These are phyloP conservation scores for Acer yangbiense DNA, from an alignment of 345 rosid genomes.

Conservation along the genomic window DNA sequence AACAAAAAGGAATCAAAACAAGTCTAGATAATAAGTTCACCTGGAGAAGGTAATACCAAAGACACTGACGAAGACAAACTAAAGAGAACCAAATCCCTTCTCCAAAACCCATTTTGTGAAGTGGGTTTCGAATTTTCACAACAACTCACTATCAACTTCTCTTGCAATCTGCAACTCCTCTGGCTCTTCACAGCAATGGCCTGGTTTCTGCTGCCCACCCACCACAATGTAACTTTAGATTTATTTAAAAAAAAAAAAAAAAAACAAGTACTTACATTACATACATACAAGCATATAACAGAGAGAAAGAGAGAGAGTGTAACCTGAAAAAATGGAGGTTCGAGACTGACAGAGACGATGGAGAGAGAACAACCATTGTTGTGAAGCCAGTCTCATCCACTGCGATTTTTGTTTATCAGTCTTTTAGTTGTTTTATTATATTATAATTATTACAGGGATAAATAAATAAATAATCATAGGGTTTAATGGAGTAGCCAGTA, in stretches of 20 bases:
- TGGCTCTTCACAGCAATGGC: conserved; percentile 36
- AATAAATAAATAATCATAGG: not conserved
- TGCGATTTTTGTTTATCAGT: conserved; percentile 12
- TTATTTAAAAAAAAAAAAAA: no score
- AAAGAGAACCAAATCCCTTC: conserved; percentile 69
- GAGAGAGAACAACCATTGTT: conserved; percentile 51
- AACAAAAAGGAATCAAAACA: not conserved
- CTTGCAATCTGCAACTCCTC: conserved; percentile 41
- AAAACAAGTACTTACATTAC: not conserved
- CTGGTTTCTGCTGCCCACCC: conserved; percentile 33
- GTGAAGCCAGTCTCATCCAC: conserved; percentile 39
- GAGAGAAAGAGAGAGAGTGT: not conserved
- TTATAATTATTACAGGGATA: not conserved
- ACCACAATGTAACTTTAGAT: not conserved
- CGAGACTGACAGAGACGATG: conserved; percentile 35
- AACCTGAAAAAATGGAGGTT: conserved; percentile 40
- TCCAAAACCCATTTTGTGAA: conserved; percentile 39
- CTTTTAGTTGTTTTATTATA: not conserved
- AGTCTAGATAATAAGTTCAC: conserved; percentile 31
- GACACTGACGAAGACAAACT: conserved; percentile 67
- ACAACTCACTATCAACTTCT: conserved; percentile 34
- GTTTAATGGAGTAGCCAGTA: not conserved
- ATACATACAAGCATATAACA: not conserved
- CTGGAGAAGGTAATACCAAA: conserved; percentile 46
- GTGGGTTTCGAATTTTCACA: conserved; percentile 35